These are phyloP conservation scores for Podosphaera fusca DNA, from an alignment of 2,329 filamentous ascomycete genomes.

Conservation along the genomic window DNA sequence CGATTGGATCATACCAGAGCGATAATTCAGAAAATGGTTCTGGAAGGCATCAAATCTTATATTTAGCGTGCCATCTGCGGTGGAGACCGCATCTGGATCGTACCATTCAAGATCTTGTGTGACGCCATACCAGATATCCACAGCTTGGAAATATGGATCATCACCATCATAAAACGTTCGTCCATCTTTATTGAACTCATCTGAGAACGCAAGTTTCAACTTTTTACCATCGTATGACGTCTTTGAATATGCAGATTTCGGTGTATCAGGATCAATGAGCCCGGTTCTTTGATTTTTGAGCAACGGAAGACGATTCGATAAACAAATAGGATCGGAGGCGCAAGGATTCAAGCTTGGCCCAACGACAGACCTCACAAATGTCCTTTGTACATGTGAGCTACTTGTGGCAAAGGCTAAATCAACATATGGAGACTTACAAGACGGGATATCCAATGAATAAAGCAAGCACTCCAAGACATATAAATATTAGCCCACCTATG, in stretches of 20 bases:
- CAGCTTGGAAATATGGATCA: slow-evolving; percentile 43
- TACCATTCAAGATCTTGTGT: slow-evolving; percentile 51
- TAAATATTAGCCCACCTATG: slow-evolving; percentile 34
- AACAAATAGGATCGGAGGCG: slow-evolving; percentile 19
- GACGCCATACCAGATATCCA: slow-evolving; percentile 51
- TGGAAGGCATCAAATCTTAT: slow-evolving; percentile 40
- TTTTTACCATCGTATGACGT: slow-evolving; percentile 34
- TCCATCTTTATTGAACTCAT: slow-evolving; percentile 45
- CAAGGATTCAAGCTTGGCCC: slow-evolving; percentile 11
- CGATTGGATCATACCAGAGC: slow-evolving; percentile 52
- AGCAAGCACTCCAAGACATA: slow-evolving; percentile 35
- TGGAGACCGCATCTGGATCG: slow-evolving; percentile 42
- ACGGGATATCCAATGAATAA: slow-evolving; percentile 49
- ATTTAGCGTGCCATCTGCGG: slow-evolving; percentile 36
- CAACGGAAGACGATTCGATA: slow-evolving; percentile 19
- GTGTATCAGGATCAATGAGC: slow-evolving; percentile 46
- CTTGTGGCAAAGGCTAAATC: neutral
- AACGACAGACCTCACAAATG: slow-evolving; percentile 26
- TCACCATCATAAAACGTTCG: slow-evolving; percentile 49
- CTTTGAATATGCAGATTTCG: slow-evolving; percentile 29
- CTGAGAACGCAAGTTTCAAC: slow-evolving; percentile 41
- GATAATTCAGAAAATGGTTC: slow-evolving; percentile 41
- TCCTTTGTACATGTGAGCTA: slow-evolving; percentile 21
- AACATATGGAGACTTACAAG: slow-evolving; percentile 27
- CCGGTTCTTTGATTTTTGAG: slow-evolving; percentile 35